Base-by-base conservation (phyloP, 2,329 filamentous ascomycete genomes). In the Neopestalotiopsis rosae region DNA sequence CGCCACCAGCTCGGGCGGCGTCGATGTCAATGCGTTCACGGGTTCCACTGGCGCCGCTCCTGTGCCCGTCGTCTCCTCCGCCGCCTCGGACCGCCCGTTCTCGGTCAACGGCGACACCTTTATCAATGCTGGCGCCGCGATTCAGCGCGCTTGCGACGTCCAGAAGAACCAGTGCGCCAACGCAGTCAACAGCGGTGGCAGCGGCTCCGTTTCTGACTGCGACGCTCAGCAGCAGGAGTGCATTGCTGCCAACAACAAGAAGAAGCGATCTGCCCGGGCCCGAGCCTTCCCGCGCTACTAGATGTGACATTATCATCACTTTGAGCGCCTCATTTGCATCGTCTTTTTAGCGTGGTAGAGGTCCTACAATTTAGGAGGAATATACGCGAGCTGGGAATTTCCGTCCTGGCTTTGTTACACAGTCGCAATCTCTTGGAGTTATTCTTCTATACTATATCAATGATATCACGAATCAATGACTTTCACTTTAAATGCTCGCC, bases 61-160 rank as follows among this genome's bases (percentile, higher is more conserved):
- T 1, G 71, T 79, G 5, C 74, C 85, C 4, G 82, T 86, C 32
- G 71, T 79, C 72, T 78, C 77, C 72, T 79, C 79, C 2, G 75
- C 76, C 4, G 75, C 76, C 6, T 76, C 78, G 49, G 73, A 78
- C 59, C 81, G 81, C 17, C 84, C 84, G 66, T 87, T 87, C 76
- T 79, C 76, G 63, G 89, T 89, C 71, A 89, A 86, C 68, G 85
- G 83, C 17, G 84, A 84, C 67, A 88, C 83, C 70, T 91, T 90
- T 77, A 80, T 85, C 5, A 83, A 83, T 71, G 72, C 75, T 10
- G 81, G 79, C 59, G 84, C 83, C 45, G 85, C 85, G 10, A 74
- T 85, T 69, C 79, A 82, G 76, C 83, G 85, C 32, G 84, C 84
- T 12, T 87, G 85, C 74, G 81, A 84, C 68, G 79, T 86, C 49